These are phyloP conservation scores for Geotrichum siamense DNA, from an alignment of 1,139 yeast genomes.

Conservation along the genomic window DNA sequence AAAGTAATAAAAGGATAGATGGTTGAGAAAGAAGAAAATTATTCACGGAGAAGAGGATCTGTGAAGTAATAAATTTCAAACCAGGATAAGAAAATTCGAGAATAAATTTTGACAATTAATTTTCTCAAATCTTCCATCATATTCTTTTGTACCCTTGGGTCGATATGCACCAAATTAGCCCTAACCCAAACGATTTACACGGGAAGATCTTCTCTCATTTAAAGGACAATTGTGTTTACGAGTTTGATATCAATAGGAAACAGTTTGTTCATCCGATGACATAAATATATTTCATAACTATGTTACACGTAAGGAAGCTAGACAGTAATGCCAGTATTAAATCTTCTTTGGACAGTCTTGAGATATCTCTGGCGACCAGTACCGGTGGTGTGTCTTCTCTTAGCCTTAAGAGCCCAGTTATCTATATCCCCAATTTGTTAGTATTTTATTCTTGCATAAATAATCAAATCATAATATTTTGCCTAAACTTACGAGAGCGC, in stretches of 20 bases:
- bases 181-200: too few relatives aligned
- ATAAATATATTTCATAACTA: constrained; percentile 32
- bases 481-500: constrained; percentile 44
- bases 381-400: constrained; percentile 99
- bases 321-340: constrained; percentile 98
- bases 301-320: constrained; percentile 50
- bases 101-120: background rate
- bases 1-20: too few relatives aligned
- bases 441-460: too few relatives aligned
- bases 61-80: background rate
- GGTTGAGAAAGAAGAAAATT: background rate
- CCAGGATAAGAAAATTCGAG: background rate
- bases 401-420: constrained; percentile 99
- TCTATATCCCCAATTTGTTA: constrained; percentile 38
- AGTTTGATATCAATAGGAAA: too few relatives aligned
- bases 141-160: too few relatives aligned
- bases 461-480: constrained; percentile 7
- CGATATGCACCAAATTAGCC: too few relatives aligned
- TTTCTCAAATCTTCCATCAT: constrained; percentile 1
- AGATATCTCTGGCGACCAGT: constrained; percentile 99
- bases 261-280: too few relatives aligned
- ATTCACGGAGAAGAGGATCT: background rate
- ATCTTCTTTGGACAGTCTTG: constrained; percentile 94
- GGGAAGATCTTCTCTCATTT: too few relatives aligned
- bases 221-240: too few relatives aligned